phyloP scores from a whole-genome alignment of 2,329 filamentous ascomycete genomes.

The Diplodia corticola region DNA sequence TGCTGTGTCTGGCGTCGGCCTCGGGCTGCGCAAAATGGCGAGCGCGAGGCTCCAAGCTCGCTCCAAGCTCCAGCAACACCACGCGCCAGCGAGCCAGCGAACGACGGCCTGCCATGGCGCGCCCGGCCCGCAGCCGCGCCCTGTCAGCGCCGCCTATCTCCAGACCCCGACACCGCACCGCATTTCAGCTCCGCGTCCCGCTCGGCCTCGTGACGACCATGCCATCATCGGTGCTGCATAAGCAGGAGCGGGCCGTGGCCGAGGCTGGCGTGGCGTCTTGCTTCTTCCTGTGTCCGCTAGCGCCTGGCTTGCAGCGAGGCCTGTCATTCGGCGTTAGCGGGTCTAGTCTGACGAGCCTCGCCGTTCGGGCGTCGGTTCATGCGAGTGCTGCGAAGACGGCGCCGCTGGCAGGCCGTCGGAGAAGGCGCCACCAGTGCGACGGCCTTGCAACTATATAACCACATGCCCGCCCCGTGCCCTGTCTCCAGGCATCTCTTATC shows the following conservation, averaged over 20 bases:
- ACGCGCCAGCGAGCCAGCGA: not conserved
- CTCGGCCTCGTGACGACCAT: not conserved
- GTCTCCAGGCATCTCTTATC: not conserved
- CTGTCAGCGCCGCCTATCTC: not conserved
- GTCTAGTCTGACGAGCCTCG: not conserved
- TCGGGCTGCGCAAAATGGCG: not conserved
- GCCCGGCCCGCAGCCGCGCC: not conserved
- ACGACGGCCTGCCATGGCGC: not conserved
- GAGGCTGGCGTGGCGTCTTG: not conserved
- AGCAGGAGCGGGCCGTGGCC: not conserved
- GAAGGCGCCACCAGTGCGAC: not conserved
- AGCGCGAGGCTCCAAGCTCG: not conserved
- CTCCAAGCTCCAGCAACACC: not conserved
- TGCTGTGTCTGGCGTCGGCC: not conserved
- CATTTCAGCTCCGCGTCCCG: not conserved
- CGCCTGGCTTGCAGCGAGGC: slow-evolving; percentile 6
- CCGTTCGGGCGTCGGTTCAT: not conserved
- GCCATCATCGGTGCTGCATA: not conserved
- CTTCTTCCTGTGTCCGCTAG: not conserved
- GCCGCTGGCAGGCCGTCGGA: not conserved
- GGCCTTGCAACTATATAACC: not conserved
- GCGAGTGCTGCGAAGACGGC: too few relatives aligned
- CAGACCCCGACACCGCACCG: not conserved
- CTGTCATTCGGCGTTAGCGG: slow-evolving; percentile 9
- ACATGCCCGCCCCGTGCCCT: not conserved